Conservation (phyloP, 768 basidiomycete species). For the Dacryopinax primogenitus region DNA sequence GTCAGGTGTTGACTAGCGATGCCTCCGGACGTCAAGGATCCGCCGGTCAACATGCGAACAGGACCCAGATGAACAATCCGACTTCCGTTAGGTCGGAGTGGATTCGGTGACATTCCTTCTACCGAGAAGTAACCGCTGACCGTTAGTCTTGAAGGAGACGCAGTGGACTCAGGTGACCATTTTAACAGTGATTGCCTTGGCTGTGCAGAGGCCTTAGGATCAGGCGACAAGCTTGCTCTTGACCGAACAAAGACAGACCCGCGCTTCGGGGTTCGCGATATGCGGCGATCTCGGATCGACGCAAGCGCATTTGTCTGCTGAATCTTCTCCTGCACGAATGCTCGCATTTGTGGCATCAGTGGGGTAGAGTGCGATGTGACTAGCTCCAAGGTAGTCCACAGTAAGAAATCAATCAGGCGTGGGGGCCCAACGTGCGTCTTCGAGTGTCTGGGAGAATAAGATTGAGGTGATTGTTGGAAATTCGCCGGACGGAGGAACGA, state of each 20-base stretch:
- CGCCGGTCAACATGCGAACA: background rate
- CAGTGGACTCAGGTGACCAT: background rate
- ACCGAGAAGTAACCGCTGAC: background rate
- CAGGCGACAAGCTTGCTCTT: background rate
- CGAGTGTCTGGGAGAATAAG: conserved; percentile 25
- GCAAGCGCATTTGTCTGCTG: conserved; percentile 19
- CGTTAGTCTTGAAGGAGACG: background rate
- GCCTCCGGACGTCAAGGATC: background rate
- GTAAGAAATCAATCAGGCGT: conserved; percentile 52
- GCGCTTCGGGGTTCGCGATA: background rate
- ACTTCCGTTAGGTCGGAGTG: background rate
- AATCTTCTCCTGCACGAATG: conserved; percentile 53
- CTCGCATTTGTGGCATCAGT: conserved; percentile 50
- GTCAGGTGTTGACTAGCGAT: background rate
- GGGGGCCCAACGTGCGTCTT: conserved; percentile 20
- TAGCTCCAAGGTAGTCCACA: conserved; percentile 61
- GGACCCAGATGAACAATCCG: conserved; percentile 1
- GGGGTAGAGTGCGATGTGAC: conserved; percentile 50
- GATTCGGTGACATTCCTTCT: background rate
- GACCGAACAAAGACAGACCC: background rate
- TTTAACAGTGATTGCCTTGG: background rate
- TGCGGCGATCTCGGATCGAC: background rate
- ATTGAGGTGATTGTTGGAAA: conserved; percentile 34
- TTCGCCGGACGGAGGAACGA: conserved; percentile 27
- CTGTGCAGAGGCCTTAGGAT: background rate